Base-by-base conservation (phyloP, 495 filamentous ascomycete genomes). In the Pyrenula aspistea region DNA sequence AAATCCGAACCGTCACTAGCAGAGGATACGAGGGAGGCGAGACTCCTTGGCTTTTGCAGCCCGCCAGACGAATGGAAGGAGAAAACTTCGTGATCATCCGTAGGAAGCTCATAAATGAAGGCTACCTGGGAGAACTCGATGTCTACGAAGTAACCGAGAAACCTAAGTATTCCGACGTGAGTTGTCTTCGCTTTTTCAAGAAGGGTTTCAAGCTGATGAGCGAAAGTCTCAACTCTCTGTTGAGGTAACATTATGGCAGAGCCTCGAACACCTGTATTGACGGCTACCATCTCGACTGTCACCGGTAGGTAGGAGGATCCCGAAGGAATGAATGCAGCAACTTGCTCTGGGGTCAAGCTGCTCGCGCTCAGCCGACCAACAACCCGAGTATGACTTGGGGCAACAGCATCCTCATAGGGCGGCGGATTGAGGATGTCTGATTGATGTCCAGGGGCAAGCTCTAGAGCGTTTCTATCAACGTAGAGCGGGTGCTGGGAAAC, bases 91-190 rank as follows among this genome's bases (percentile, higher is more conserved):
- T 73, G 71, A 59, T 73, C 75, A 62, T 73, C 79, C 8, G 80
- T 74, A 0, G 91, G 91, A 63, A 95, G 83, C 55, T 88, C 83
- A 62, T 91, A 96, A 53, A 96, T 79, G 51, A 96, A 77, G 22
- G 87, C 90, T 65, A 89, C 85, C 10, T 89, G 79, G 11, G 86
- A 84, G 64, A 88, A 78, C 4, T 78, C 77, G 61, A 87, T 79
- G 66, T 95, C 89, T 64, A 91, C 81, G 60, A 87, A 88, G 66
- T 90, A 96, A n/a, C 88, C 91, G 23, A 94, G 66, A 56, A 94
- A 79, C 49, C 79, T 80, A 72, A 92, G 79, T 0, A 87, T 79
- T 1, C 83, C 85, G 12, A 76, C 65, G 51, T 82, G 74, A 10
- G 76, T 67, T 62, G 82, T 68, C 68, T 87, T 55, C 53, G 79